A percentile compares a stretch with the other conserved stretches of the same genome.
Evolutionary conservation across 176 grass and related monocot species (phyloP).

Genomic region (Tuctoria greenei): DNA sequence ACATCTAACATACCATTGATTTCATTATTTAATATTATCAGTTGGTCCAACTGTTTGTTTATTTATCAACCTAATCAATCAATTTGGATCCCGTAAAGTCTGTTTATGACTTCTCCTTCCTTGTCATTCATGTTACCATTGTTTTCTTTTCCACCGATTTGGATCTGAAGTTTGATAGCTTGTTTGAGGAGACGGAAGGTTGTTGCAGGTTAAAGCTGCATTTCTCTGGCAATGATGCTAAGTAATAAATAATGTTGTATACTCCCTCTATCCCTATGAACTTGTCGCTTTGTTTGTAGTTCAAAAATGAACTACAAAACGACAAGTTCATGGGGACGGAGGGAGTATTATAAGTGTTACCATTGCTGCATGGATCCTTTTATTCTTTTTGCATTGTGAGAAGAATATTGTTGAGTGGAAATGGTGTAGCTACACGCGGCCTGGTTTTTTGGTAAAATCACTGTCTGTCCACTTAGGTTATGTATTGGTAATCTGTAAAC

Average conservation of each 20-base stretch:
- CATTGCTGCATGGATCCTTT: background rate
- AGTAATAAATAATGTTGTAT: background rate
- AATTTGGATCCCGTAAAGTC: conserved; percentile 39
- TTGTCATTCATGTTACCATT: background rate
- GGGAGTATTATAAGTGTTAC: background rate
- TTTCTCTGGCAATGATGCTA: conserved; percentile 25
- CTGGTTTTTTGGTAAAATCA: background rate
- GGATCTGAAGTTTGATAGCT: conserved; percentile 40
- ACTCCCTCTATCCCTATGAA: too few relatives aligned
- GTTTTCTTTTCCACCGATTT: conserved; percentile 28
- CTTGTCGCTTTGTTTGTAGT: too few relatives aligned
- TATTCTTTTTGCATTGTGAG: conserved; percentile 10
- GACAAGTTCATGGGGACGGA: too few relatives aligned
- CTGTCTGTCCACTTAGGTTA: background rate
- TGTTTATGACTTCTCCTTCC: conserved; percentile 36
- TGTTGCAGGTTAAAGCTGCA: conserved; percentile 18
- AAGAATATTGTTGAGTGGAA: background rate
- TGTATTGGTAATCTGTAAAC: conserved; percentile 1
- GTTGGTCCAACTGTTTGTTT: conserved; percentile 37
- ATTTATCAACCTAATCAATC: conserved; percentile 32
- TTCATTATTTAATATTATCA: conserved; percentile 37
- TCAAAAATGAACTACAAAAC: too few relatives aligned
- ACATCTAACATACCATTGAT: conserved; percentile 40
- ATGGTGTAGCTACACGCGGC: background rate
- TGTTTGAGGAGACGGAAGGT: background rate